Evolutionary conservation across 345 rosid species (phyloP).

Genomic region (Populus simonii): DNA sequence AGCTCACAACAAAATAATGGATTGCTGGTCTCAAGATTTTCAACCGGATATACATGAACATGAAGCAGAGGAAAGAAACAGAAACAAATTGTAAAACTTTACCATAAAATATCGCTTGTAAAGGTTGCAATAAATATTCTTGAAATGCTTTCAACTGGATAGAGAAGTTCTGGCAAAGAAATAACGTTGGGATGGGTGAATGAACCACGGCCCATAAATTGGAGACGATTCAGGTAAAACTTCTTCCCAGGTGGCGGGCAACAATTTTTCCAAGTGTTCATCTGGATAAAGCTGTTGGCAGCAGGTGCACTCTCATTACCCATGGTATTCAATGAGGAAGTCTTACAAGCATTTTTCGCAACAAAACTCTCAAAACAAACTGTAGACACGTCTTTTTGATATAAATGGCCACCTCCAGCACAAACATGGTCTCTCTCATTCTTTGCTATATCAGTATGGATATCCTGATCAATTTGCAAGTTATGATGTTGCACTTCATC

Average conservation of each 20-base stretch:
- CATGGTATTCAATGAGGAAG: slow-evolving; percentile 5
- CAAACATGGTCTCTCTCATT: slow-evolving; percentile 13
- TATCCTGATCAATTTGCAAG: not conserved
- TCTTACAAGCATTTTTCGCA: slow-evolving; percentile 4
- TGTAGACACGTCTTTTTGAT: slow-evolving; percentile 18
- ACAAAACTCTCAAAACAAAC: slow-evolving; percentile 14
- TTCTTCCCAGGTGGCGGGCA: slow-evolving; percentile 58
- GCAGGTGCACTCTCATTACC: slow-evolving; percentile 18
- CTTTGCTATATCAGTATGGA: not conserved
- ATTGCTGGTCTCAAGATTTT: not conserved
- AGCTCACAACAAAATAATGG: slow-evolving; percentile 3
- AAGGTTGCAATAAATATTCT: slow-evolving; percentile 81
- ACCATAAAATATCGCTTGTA: slow-evolving; percentile 81
- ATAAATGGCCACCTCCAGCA: slow-evolving; percentile 17
- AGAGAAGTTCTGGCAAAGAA: slow-evolving; percentile 73
- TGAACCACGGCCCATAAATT: slow-evolving; percentile 39
- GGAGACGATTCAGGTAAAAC: slow-evolving; percentile 72
- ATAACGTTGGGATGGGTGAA: slow-evolving; percentile 34
- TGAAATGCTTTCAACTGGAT: slow-evolving; percentile 61
- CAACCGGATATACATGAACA: not conserved
- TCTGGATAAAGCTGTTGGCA: slow-evolving; percentile 13
- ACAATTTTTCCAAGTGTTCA: slow-evolving; percentile 16
- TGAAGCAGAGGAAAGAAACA: not conserved
- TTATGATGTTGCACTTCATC: slow-evolving; percentile 21
- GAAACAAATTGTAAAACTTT: slow-evolving; percentile 11